Conservation (phyloP, 352 stramenopile species). For the Phytophthora pseudosyringae region DNA sequence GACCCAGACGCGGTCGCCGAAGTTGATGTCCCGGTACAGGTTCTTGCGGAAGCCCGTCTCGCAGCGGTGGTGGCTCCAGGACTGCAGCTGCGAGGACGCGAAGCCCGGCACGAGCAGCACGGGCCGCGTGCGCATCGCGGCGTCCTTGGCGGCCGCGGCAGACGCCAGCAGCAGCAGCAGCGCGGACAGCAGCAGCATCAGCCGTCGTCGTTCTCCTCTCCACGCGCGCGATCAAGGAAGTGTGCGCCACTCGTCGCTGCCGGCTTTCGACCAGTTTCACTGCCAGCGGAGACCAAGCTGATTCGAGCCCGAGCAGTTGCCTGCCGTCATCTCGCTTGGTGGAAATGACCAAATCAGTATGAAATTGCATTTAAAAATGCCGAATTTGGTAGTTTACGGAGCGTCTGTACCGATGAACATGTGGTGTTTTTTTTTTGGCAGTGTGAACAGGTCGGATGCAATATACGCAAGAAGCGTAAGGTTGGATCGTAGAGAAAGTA, state of each 20-base stretch:
- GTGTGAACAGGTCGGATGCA: no score
- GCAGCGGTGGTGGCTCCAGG: conserved; percentile 69
- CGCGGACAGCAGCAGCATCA: conserved; percentile 2
- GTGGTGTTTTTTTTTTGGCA: no score
- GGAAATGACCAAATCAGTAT: no score
- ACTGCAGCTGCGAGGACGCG: conserved; percentile 78
- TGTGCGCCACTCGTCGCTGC: conserved; percentile 23
- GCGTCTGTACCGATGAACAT: no score
- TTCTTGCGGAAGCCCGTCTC: conserved; percentile 75
- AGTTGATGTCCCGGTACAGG: conserved; percentile 77
- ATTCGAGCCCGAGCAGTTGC: conserved; percentile 3
- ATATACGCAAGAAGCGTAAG: no score
- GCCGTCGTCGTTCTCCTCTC: background rate
- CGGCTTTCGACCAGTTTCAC: conserved; percentile 1
- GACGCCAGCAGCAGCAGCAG: conserved; percentile 6
- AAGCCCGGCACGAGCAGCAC: conserved; percentile 83
- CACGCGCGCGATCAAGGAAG: background rate
- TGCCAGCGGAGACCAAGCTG: background rate
- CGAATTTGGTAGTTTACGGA: no score
- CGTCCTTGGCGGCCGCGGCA: background rate
- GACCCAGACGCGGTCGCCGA: conserved; percentile 81
- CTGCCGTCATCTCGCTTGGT: no score
- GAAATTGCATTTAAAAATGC: no score
- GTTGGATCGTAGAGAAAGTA: no score
- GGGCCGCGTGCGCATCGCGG: conserved; percentile 43